Conservation (phyloP, 2,329 filamentous ascomycete genomes). For the Botryotinia globosa region DNA sequence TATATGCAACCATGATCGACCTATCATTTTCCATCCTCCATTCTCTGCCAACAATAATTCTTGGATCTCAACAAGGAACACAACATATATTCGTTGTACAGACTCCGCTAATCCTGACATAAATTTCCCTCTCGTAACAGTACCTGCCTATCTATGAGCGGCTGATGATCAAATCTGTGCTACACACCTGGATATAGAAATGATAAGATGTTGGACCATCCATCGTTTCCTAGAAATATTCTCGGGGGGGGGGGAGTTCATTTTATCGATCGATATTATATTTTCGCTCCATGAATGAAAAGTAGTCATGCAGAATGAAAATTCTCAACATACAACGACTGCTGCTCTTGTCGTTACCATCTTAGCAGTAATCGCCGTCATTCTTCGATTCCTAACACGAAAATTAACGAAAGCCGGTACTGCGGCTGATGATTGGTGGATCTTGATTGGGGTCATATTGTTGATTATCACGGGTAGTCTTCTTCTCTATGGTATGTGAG, state of each 20-base stretch:
- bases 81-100: conserved; percentile 7
- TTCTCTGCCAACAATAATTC: neutral
- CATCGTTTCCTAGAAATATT: neutral
- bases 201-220: conserved; percentile 8
- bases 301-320: conserved; percentile 9
- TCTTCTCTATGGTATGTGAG: conserved; percentile 18
- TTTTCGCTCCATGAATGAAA: neutral
- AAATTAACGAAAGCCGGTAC: conserved; percentile 14
- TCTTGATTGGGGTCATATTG: conserved; percentile 7
- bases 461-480: neutral
- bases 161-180: neutral
- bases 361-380: conserved; percentile 17
- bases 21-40: neutral
- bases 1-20: neutral
- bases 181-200: neutral
- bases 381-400: conserved; percentile 21
- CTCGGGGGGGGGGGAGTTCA: neutral
- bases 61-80: neutral
- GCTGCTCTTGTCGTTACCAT: conserved; percentile 12
- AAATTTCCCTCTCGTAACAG: neutral
- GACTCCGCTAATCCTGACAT: neutral
- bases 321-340: conserved; percentile 13
- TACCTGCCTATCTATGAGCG: neutral
- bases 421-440: conserved; percentile 24
- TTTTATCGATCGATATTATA: neutral